These are phyloP conservation scores for Berberis thunbergii DNA, from an alignment of 164 flowering plant genomes.

Conservation along the genomic window DNA sequence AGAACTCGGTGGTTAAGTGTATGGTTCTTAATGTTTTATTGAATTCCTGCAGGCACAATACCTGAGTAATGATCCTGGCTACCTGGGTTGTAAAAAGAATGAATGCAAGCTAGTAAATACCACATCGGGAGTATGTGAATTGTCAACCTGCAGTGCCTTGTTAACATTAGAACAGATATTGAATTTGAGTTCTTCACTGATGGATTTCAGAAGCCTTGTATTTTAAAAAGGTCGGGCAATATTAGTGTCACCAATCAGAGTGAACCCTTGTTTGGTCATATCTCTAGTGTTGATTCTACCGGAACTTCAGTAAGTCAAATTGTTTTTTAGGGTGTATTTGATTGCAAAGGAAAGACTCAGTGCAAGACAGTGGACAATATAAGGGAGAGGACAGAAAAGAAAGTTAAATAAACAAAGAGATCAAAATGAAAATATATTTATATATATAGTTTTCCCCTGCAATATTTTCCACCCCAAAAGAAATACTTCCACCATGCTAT, in stretches of 20 bases:
- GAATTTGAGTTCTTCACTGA: conserved; percentile 58
- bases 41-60: conserved; percentile 2
- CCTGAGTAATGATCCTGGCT: conserved; percentile 2
- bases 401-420: no score
- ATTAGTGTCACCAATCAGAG: conserved; percentile 47
- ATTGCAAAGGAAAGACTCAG: no score
- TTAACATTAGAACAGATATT: conserved; percentile 74
- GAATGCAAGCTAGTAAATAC: conserved; percentile 32
- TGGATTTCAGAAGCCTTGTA: conserved; percentile 61
- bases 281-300: conserved; percentile 63
- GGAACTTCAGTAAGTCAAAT: conserved; percentile 42
- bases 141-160: conserved; percentile 44
- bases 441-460: no score
- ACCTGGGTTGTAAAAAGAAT: conserved; percentile 31
- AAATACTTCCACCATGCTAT: no score
- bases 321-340: no score
- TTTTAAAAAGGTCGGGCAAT: conserved; percentile 33
- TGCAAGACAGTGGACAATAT: no score
- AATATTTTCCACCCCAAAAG: no score
- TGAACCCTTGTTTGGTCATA: conserved; percentile 57
- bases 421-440: no score
- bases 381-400: no score
- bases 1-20: neutral
- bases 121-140: neutral
- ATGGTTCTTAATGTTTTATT: no score